Evolutionary conservation across 306 rosid genomes (phyloP), one percentile per base, ranked within the genome.

Genomic region (Biancaea sappan): DNA sequence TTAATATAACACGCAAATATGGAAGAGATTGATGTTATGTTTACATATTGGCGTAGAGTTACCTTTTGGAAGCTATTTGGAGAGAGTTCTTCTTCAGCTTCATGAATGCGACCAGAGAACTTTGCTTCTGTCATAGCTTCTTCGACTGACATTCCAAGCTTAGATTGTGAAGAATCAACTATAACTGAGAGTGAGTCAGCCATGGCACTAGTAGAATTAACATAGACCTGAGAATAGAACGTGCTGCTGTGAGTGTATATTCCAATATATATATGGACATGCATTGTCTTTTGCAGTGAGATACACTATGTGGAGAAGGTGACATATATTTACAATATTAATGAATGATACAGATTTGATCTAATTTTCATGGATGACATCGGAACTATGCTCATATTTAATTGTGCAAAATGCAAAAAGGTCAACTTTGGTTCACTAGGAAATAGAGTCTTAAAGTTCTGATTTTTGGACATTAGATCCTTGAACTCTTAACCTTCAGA

Each of bases 61-160:
- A 83, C 87, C 82, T 76, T 83, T 52, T 76, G 82, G 70, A 79
- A 66, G 41, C 19, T 76, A 11, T 62, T 62, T 44, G 78, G 50
- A 62, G 58, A 29, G 62, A 51, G 22, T 14, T 72, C 31, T 14
- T 72, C 31, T 13, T 76, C 31, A 44, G 71, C 58, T 44, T 48
- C 44, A 16, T 22, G 14, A 63, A 4, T 41, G 24, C 3, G 54
- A n/a, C 31, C 46, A 9, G 54, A 18, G 68, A 1, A 44, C 26
- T 74, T 51, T 56, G 63, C 69, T 80, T 63, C 87, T 73, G 67
- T 78, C 51, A 48, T 34, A 0, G 34, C 3, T 34, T 53, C 66
- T 19, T 63, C 72, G 43, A 48, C 4, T 15, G 79, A 29, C 46
- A 66, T 52, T 25, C 35, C 77, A 67, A 64, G 52, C 31, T 18